Evolutionary conservation across 1,284 basidiomycete genomes (phyloP), one percentile per base, ranked within the genome.

Genomic region (Sporisorium iseilematis-ciliati): DNA sequence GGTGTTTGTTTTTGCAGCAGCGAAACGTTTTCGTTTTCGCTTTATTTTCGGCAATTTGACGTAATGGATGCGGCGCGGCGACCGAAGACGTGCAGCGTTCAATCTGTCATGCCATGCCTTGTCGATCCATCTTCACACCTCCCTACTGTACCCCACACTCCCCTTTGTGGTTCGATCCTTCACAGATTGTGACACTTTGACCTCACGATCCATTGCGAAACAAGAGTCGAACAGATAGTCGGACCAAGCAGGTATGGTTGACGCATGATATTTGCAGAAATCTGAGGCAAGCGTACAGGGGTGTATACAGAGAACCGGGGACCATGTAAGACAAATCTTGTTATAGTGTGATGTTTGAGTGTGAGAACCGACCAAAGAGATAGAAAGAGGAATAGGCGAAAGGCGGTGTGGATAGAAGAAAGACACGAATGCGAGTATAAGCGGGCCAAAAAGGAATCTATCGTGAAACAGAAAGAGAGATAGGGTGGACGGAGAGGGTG

Each of bases 211-310:
- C 2, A 3, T 3, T 38, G 14, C 35, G 16, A 38, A 16, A 14
- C 35, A 3, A 2, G 12, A 38, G 14, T 14, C 16, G 35, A 38
- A 38, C 35, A 14, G 35, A 2, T 16, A 38, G 7, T 33, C 33
- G 2, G 10, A 4, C 11, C 35, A 14, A 38, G 35, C 29, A 35
- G 2, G 4, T 25, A 11, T 14, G 35, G 23, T 21, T 26, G 46
- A 23, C 11, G 35, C 23, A 46, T 48, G 52, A 64, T 59, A 69
- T 57, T 60, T 70, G 67, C 67, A 56, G 33, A 29, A 35, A 38
- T 38, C 35, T 14, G 14, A 8, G 35, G 35, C 35, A 38, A 38
- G 35, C 35, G 35, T 38, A 38, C 35, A 38, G 8, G 35, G 46
- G 46, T 48, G 18, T 25, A 48, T 29, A 48, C 26, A 48, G 46